Conservation (phyloP, 371 early-diverging fungal genomes). For the Syncephalastrum racemosum region DNA sequence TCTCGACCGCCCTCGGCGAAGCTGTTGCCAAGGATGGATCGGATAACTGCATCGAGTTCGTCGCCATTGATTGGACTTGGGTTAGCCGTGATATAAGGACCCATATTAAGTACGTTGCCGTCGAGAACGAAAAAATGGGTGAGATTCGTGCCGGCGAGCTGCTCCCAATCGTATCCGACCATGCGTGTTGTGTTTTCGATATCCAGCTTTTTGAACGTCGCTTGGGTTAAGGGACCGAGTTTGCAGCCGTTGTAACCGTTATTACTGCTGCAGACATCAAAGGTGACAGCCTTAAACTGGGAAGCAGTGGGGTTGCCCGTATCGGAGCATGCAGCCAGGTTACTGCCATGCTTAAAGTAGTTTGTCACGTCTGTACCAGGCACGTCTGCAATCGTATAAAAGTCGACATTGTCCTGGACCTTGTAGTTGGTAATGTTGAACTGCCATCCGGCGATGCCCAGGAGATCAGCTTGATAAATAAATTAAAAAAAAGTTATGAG, state of each 20-base stretch:
- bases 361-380: slow-evolving; percentile 60
- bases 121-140: slow-evolving; percentile 63
- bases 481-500: slow-evolving; percentile 6
- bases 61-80: slow-evolving; percentile 36
- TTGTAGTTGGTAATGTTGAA: slow-evolving; percentile 32
- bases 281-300: slow-evolving; percentile 40
- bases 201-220: slow-evolving; percentile 15
- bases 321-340: slow-evolving; percentile 21
- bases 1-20: slow-evolving; percentile 56
- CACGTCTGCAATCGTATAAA: slow-evolving; percentile 18
- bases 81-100: slow-evolving; percentile 51
- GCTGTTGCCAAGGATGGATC: slow-evolving; percentile 31
- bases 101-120: slow-evolving; percentile 66
- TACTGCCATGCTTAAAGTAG: slow-evolving; percentile 31
- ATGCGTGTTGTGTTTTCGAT: slow-evolving; percentile 29
- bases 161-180: slow-evolving; percentile 68
- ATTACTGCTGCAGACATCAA: slow-evolving; percentile 36
- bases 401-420: slow-evolving; percentile 20
- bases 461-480: slow-evolving; percentile 18
- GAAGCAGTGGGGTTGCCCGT: slow-evolving; percentile 16
- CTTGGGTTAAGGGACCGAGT: slow-evolving; percentile 17
- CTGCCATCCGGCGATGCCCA: slow-evolving; percentile 37
- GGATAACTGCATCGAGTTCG: slow-evolving; percentile 56
- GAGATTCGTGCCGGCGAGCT: slow-evolving; percentile 36
- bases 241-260: slow-evolving; percentile 42